Evolutionary conservation across 805 yeast species (phyloP).

Genomic region (Starmerella bombicola): DNA sequence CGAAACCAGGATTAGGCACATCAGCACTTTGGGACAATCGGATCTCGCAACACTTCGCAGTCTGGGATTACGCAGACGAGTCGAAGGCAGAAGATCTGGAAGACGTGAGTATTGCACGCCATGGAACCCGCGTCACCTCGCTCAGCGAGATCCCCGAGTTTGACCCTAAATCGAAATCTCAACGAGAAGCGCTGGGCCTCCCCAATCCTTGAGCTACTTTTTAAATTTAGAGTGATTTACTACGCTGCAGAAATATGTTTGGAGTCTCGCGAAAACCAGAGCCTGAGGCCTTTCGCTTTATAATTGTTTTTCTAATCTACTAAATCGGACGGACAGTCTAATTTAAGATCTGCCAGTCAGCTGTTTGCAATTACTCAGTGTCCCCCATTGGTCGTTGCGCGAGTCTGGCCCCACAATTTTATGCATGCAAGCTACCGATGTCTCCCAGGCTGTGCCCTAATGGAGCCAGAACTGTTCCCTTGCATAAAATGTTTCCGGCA

Average conservation of each 20-base stretch:
- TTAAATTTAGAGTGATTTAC: neutral
- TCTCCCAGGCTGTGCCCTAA: too few species aligned
- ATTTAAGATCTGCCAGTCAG: neutral
- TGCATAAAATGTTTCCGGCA: too few species aligned
- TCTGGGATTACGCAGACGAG: constrained; percentile 32
- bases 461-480: too few species aligned
- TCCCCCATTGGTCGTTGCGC: too few species aligned
- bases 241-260: neutral
- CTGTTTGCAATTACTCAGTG: neutral
- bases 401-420: too few species aligned
- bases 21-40: constrained; percentile 47
- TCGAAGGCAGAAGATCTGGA: constrained; percentile 8
- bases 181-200: constrained; percentile 16
- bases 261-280: neutral
- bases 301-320: too few species aligned
- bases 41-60: constrained; percentile 39
- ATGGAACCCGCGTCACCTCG: constrained; percentile 43
- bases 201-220: constrained; percentile 20
- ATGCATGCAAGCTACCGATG: too few species aligned
- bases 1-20: constrained; percentile 27
- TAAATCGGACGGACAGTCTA: too few species aligned
- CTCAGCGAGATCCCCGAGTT: constrained; percentile 44
- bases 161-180: constrained; percentile 31
- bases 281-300: too few species aligned
- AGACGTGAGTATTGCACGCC: constrained; percentile 23